Evolutionary conservation across 1,139 yeast genomes (phyloP).

Genomic region (Diutina pseudorugosa): DNA sequence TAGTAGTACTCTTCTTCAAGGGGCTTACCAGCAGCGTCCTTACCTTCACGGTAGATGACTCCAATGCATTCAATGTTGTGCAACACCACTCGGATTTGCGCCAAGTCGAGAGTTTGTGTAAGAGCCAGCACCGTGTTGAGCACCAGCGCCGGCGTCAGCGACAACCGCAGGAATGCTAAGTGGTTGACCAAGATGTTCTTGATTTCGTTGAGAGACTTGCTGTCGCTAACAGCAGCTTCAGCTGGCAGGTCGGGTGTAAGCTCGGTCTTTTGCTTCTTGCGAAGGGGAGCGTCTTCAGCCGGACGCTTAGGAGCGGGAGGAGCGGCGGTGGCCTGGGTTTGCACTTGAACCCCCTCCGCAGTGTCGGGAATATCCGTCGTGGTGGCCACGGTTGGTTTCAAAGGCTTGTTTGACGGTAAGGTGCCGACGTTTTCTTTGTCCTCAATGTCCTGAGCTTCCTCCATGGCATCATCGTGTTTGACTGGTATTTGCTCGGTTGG

Average conservation of each 20-base stretch:
- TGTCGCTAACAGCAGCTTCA: not conserved
- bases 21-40: conserved; percentile 93
- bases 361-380: not conserved
- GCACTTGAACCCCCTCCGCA: not conserved
- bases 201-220: conserved; percentile 22
- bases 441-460: not conserved
- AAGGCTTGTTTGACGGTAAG: not conserved
- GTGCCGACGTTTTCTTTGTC: not conserved
- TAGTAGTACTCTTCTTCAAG: conserved; percentile 90
- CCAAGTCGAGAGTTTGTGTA: conserved; percentile 19
- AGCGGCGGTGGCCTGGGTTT: not conserved
- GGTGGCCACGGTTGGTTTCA: not conserved
- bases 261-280: not conserved
- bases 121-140: conserved; percentile 37
- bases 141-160: conserved; percentile 72
- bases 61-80: conserved; percentile 54
- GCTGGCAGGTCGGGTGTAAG: not conserved
- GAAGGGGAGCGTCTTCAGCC: not conserved
- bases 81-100: conserved; percentile 40
- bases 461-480: not conserved
- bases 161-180: conserved; percentile 77
- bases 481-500: not conserved
- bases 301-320: not conserved
- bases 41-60: conserved; percentile 75
- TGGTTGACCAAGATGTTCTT: conserved; percentile 66